These are phyloP conservation scores for Dalechampia spathulata DNA, from an alignment of 441 rosid genomes.

Conservation along the genomic window DNA sequence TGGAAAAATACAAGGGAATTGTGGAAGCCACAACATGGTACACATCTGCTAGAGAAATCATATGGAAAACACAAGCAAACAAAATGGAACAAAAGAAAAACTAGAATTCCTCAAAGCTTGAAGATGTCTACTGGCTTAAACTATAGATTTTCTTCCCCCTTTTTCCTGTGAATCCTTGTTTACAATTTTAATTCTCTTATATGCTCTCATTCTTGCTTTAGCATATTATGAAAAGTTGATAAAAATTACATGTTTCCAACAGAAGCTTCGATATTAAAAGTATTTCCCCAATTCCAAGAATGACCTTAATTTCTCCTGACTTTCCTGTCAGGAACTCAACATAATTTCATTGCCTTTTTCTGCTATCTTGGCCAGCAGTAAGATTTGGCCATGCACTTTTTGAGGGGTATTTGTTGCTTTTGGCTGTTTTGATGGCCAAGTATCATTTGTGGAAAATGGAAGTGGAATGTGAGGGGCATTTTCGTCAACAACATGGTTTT, in stretches of 20 bases:
- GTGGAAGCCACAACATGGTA: conserved; percentile 77
- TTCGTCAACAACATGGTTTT: conserved; percentile 23
- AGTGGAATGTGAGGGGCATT: conserved; percentile 25
- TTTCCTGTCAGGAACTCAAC: neutral
- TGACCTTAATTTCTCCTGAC: conserved; percentile 18
- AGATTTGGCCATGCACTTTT: neutral
- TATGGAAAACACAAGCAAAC: conserved; percentile 5
- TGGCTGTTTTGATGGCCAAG: conserved; percentile 10
- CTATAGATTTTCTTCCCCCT: neutral
- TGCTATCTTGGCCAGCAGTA: neutral
- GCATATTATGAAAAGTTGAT: conserved; percentile 23
- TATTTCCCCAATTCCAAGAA: conserved; percentile 21
- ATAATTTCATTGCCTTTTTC: neutral
- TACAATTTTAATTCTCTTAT: conserved; percentile 18
- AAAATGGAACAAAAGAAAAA: neutral
- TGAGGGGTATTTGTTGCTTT: neutral
- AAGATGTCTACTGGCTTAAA: no score
- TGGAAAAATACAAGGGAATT: conserved; percentile 74
- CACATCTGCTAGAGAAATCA: conserved; percentile 59
- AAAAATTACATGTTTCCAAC: conserved; percentile 17
- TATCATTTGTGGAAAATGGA: no score
- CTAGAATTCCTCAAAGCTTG: neutral
- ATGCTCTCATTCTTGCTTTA: conserved; percentile 23
- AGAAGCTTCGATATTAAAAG: conserved; percentile 30
- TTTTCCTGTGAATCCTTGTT: conserved; percentile 11